Evolutionary conservation across 306 rosid genomes (phyloP), one percentile per base, ranked within the genome.

Genomic region (Quercus variabilis): DNA sequence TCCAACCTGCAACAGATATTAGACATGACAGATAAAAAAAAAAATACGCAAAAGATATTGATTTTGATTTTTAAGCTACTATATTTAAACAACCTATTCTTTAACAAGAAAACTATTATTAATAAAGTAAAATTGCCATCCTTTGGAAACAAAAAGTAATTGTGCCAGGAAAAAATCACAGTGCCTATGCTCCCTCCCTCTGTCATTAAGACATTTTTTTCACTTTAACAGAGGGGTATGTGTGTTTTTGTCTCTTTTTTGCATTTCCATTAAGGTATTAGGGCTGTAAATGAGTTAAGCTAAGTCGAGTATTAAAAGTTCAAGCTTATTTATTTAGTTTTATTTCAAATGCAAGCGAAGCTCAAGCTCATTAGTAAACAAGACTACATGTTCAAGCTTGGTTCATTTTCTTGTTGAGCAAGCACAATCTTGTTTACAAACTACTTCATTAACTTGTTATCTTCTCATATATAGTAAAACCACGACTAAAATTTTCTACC

Each of bases 1-100:
- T 83, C 98, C 98, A 86, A 93, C 93, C 98, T 93, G 83, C 76
- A 86, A 77, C 54, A 73, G 49, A 84, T 55, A 69, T 60, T 59
- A 76, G 78, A 71, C 49, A 63, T 21, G 43, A 77, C 5, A 78
- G 74, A 58, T 81, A 21, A 25, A 55, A 62, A 73, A 74, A 9
- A 73, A 69, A 69, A 8, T 2, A 43, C n/a, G 43, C 59, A 67
- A 76, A 33, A 70, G 67, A 35, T 23, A 65, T 23, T 20, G 21
- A 25, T 46, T 71, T 64, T 30, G 46, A 64, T 64, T 12, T 13
- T 31, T 28, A 33, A 19, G 51, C 3, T 33, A 19, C 49, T 3
- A 33, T 35, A 67, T 17, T 49, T 5, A 67, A 13, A 67, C 17
- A 35, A 67, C 26, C 3, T 33, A 67, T 1, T 19, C 10, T 67